phyloP scores from a whole-genome alignment of 805 yeast genomes.

The Sugiyamaella americana region DNA sequence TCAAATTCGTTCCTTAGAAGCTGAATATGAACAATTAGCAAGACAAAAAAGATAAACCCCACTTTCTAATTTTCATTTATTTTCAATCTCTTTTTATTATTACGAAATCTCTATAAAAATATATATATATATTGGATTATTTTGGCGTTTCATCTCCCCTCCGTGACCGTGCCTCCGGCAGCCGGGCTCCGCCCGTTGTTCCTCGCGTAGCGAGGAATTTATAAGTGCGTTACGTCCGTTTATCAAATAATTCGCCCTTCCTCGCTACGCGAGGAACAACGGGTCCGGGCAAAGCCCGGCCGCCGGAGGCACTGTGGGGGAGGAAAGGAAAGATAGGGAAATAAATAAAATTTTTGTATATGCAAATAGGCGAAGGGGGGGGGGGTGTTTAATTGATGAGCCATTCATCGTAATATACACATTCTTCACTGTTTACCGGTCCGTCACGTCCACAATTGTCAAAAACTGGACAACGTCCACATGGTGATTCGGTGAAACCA shows the following conservation, averaged over 20 bases:
- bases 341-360: no score
- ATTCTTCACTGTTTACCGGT: constrained; percentile 29
- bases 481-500: constrained; percentile 29
- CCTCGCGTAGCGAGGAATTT: background rate
- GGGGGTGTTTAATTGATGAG: constrained; percentile 9
- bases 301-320: background rate
- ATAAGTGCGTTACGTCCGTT: background rate
- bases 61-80: background rate
- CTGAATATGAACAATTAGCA: constrained; percentile 24
- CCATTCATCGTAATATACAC: constrained; percentile 33
- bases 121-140: no score
- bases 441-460: constrained; percentile 27
- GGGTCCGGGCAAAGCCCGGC: background rate
- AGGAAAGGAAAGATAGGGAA: background rate
- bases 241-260: background rate
- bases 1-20: constrained; percentile 33
- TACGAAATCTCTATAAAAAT: background rate
- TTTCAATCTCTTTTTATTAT: no score
- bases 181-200: background rate
- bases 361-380: background rate
- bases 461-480: constrained; percentile 30
- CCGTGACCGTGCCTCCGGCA: background rate
- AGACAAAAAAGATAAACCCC: background rate
- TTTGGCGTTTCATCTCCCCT: no score
- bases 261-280: background rate